Evolutionary conservation across 345 rosid species (phyloP), one percentile per base, ranked within the genome.

Genomic region (Balakata baccata): DNA sequence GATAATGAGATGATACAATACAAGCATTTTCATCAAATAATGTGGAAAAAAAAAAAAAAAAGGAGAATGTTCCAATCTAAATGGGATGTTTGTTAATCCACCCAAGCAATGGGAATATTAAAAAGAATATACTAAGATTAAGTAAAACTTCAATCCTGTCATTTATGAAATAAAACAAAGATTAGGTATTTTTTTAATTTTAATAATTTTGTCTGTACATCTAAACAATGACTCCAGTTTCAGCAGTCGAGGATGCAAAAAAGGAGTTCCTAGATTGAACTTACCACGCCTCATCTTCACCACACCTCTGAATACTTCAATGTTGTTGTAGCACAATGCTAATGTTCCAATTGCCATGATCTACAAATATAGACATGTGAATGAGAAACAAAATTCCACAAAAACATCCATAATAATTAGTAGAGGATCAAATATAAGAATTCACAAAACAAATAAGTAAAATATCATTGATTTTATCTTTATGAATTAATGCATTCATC

Each of bases 231-330:
- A 6, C 39, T 4, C 14, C n/a, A 46, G 20, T 57, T 47, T 66
- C 57, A 49, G 63, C 43, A 49, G 43, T 29, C 56, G 52, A 53
- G 37, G 54, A 52, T 53, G 23, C 39, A 12, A 34, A 64, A 49
- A 70, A 29, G 59, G 71, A 64, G 57, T 47, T 18, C 43, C 49
- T 39, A 38, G 29, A 66, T 29, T 7, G 56, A 80, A 74, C 90
- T 83, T 85, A 96, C 99, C 99, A 51, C 97, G 94, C 85, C 99
- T 93, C 91, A 96, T 78, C 79, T 96, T 91, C 79, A 96, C 98
- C 5, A 91, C 92, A 9, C 97, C 98, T 87, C 92, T 82, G 83
- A 96, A 96, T 84, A 96, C 89, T 87, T 93, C 91, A 45, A 91
- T 75, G 80, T 93, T 91, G 88, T 90, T 87, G 84, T 90, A 89